Evolutionary conservation across 352 stramenopile species (phyloP).

Genomic region (Phytophthora crassamura): DNA sequence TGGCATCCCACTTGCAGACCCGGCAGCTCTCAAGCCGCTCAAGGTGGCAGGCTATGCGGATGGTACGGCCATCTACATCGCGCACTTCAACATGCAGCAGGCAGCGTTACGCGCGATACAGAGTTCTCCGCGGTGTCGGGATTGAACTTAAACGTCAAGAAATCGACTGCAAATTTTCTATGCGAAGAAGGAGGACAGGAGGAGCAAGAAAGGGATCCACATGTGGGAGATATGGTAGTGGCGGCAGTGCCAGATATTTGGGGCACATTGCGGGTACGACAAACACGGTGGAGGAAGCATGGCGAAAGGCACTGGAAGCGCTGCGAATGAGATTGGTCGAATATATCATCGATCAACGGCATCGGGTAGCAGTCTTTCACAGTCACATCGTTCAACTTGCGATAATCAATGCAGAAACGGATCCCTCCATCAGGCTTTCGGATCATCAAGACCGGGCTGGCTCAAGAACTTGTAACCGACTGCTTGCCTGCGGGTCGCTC

Average conservation of each 20-base stretch:
- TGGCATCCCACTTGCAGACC: background rate
- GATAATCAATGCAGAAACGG: too few species aligned
- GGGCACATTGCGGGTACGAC: background rate
- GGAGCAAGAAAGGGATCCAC: background rate
- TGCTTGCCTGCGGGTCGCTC: too few species aligned
- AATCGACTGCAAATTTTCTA: constrained; percentile 1
- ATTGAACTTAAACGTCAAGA: background rate
- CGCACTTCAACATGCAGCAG: background rate
- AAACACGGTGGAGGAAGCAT: background rate
- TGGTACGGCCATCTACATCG: constrained; percentile 8
- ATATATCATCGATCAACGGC: too few species aligned
- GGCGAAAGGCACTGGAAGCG: background rate
- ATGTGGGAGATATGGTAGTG: too few species aligned
- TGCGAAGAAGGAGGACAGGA: background rate
- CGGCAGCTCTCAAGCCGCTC: background rate
- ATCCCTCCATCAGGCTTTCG: too few species aligned
- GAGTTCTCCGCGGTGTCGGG: background rate
- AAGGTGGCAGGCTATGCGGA: constrained; percentile 13
- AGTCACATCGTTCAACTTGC: too few species aligned
- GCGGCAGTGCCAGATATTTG: background rate
- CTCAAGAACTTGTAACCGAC: too few species aligned
- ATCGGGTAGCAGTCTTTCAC: too few species aligned
- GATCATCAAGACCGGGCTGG: too few species aligned
- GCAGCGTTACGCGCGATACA: background rate
- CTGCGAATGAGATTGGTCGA: background rate